These are phyloP conservation scores for Poa pratensis DNA, from an alignment of 176 grass and related monocot genomes.

Conservation along the genomic window DNA sequence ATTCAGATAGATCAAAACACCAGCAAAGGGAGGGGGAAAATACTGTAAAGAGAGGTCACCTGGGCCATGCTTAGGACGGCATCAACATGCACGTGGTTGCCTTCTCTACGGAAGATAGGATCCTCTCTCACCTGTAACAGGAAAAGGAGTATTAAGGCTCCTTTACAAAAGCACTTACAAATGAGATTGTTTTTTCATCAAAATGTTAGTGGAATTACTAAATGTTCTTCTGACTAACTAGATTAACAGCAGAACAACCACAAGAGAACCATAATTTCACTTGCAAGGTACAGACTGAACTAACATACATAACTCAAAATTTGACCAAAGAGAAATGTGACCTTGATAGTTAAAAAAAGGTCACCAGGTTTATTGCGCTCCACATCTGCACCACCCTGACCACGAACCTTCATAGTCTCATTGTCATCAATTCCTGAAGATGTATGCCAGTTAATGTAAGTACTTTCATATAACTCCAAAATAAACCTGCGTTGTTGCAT, in stretches of 20 bases:
- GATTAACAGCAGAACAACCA: not conserved
- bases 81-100: slow-evolving; percentile 90
- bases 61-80: slow-evolving; percentile 81
- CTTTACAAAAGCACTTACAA: not conserved
- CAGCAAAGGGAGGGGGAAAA: not conserved
- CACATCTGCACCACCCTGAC: slow-evolving; percentile 78
- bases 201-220: not conserved
- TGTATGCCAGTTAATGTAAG: slow-evolving; percentile 6
- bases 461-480: slow-evolving; percentile 32
- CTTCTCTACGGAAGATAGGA: slow-evolving; percentile 89
- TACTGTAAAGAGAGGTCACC: slow-evolving; percentile 46
- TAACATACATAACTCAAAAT: not conserved
- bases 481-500: slow-evolving; percentile 22
- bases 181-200: not conserved
- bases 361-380: slow-evolving; percentile 80
- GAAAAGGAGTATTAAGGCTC: slow-evolving; percentile 36
- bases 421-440: slow-evolving; percentile 67
- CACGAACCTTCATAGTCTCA: slow-evolving; percentile 77
- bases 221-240: slow-evolving; percentile 6
- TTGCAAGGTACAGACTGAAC: slow-evolving; percentile 24
- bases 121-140: slow-evolving; percentile 79
- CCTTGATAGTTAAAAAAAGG: slow-evolving; percentile 92
- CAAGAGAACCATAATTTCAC: slow-evolving; percentile 11
- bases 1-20: slow-evolving; percentile 5
- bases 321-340: slow-evolving; percentile 32